Conservation (phyloP, 257 asterid genomes). For the Primulina huaijiensis region DNA sequence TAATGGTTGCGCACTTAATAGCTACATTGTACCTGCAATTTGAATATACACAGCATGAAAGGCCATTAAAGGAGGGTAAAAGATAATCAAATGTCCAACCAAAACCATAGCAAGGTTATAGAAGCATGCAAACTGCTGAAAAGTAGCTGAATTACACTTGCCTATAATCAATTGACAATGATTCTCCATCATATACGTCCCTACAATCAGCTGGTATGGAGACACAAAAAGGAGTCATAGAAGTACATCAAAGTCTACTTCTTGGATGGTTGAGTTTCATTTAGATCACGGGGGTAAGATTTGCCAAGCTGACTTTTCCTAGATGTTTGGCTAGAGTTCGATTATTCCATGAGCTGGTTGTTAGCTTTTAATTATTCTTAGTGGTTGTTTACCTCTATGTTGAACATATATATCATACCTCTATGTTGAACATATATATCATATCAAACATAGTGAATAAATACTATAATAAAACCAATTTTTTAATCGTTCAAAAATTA, state of each 20-base stretch:
- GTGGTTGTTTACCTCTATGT: no score
- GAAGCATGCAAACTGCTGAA: not conserved
- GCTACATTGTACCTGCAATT: slow-evolving; percentile 90
- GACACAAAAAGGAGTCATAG: not conserved
- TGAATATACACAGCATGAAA: slow-evolving; percentile 14
- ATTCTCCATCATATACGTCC: not conserved
- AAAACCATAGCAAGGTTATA: not conserved
- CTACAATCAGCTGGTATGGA: not conserved
- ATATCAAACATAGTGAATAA: not conserved
- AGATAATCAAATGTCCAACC: not conserved
- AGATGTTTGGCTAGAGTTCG: no score
- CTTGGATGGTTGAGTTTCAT: not conserved
- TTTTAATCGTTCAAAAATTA: no score
- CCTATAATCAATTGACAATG: not conserved
- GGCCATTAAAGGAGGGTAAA: not conserved
- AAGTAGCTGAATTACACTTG: not conserved
- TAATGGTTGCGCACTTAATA: slow-evolving; percentile 95
- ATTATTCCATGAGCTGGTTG: not conserved
- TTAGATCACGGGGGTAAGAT: not conserved
- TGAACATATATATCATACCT: no score
- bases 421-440: no score
- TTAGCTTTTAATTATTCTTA: no score
- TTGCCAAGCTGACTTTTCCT: no score
- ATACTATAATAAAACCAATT: not conserved
- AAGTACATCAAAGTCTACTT: not conserved